phyloP scores from a whole-genome alignment of 441 rosid genomes.

The Syzygium malaccense region DNA sequence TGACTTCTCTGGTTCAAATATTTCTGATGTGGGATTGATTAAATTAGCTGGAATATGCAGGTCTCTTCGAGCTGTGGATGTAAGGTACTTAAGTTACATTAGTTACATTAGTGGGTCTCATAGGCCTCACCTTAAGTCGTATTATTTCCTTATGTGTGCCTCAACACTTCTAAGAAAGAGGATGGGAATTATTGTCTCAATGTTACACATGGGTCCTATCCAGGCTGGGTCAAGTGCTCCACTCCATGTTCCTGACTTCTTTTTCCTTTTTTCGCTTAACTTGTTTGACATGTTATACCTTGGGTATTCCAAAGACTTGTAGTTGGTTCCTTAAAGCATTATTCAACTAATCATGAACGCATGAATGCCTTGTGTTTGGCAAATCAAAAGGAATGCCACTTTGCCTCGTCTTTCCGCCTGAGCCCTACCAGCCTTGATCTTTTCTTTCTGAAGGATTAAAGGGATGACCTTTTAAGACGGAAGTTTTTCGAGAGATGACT shows the following conservation, averaged over 20 bases:
- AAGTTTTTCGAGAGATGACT: background rate
- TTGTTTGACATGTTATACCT: background rate
- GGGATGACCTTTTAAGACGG: background rate
- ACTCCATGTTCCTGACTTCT: background rate
- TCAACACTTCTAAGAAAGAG: background rate
- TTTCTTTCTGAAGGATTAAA: background rate
- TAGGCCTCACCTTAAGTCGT: background rate
- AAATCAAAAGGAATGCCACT: background rate
- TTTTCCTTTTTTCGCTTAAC: background rate
- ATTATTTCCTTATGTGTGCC: background rate
- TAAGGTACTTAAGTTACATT: constrained; percentile 40
- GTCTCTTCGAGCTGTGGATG: constrained; percentile 72
- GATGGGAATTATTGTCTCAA: background rate
- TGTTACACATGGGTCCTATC: background rate
- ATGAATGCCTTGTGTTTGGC: background rate
- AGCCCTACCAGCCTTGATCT: background rate
- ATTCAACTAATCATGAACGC: background rate
- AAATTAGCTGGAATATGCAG: constrained; percentile 53
- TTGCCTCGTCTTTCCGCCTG: background rate
- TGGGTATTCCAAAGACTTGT: background rate
- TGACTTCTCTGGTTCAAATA: constrained; percentile 74
- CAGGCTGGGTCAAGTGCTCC: background rate
- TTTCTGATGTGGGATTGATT: constrained; percentile 57
- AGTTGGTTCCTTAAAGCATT: background rate
- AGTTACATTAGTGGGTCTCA: background rate